Base-by-base conservation (phyloP, 78 protist species). In the Dictyostelium brefeldianum region DNA sequence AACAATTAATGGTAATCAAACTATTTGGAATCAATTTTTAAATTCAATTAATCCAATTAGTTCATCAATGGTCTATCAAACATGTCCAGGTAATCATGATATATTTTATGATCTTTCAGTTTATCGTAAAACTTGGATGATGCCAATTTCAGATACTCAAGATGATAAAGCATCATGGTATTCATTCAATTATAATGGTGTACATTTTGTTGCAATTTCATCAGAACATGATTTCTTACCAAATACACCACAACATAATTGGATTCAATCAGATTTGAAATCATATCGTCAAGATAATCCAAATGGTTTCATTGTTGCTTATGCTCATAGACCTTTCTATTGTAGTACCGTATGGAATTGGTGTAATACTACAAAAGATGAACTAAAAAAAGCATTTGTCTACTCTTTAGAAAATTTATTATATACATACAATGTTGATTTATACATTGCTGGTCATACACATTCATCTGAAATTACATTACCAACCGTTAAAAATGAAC, bases 1-100 rank as follows among this genome's bases (percentile, higher is more conserved):
- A 2, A 41, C 47, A 9, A 85, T 59, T 29, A 46, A 17, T 64
- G 92, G 92, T 5, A 85, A 85, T 20, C 78, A 85, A 64, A 77
- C 92, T 0, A 31, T 77, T 59, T 85, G 83, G 84, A 77, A 74
- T 31, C n/a, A n/a, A 9, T 85, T 85, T 22, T 64, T 85, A 27
- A 53, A 77, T 18, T 43, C 70, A 17, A 64, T 85, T 9, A 48
- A 75, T 27, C 83, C 77, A 77, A 10, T 85, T 3, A 9, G 70
- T 2, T 29, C 92, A 14, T 17, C 8, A 5, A 17, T 77, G 8
- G 50, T 74, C 47, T 85, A 85, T 46, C 41, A 62, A 62, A 31
- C 53, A 5, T 85, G 92, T 48, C 82, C 83, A 64, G 92, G 92
- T 50, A 85, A 85, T 54, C 92, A 85, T 27, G 92, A 85, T 64